These are phyloP conservation scores for Phyllosticta paracitricarpa DNA, from an alignment of 2,329 filamentous ascomycete genomes.

Conservation along the genomic window DNA sequence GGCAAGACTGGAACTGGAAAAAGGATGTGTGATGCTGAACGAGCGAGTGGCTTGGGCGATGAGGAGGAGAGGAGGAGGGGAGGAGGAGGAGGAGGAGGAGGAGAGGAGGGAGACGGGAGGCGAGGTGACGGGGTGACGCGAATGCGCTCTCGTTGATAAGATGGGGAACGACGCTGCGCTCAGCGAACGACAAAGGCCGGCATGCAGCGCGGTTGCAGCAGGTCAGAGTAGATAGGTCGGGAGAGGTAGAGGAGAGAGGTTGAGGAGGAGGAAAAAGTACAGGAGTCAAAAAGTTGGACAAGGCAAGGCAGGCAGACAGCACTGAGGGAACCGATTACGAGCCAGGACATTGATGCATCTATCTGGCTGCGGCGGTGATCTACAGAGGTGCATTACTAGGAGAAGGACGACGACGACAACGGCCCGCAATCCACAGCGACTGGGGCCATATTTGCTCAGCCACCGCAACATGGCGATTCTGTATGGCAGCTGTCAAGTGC, in stretches of 20 bases:
- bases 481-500: neutral
- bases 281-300: neutral
- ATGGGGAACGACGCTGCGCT: constrained; percentile 2
- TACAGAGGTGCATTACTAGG: neutral
- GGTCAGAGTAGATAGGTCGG: neutral
- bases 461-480: no score
- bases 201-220: constrained; percentile 6
- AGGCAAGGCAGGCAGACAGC: constrained; percentile 2
- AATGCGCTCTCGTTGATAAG: neutral
- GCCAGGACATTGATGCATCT: neutral
- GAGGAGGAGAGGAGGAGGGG: neutral
- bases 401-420: neutral
- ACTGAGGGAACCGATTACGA: constrained; percentile 8
- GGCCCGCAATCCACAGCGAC: neutral
- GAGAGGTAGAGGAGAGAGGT: neutral
- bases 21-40: neutral
- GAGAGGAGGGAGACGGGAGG: neutral
- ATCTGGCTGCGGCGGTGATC: neutral
- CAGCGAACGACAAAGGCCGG: constrained; percentile 9
- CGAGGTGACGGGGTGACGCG: constrained; percentile 3
- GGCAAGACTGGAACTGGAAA: neutral
- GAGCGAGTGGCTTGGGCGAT: neutral
- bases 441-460: neutral
- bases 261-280: neutral
- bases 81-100: neutral